phyloP scores from a whole-genome alignment of 768 basidiomycete species.

The Megacollybia marginata region DNA sequence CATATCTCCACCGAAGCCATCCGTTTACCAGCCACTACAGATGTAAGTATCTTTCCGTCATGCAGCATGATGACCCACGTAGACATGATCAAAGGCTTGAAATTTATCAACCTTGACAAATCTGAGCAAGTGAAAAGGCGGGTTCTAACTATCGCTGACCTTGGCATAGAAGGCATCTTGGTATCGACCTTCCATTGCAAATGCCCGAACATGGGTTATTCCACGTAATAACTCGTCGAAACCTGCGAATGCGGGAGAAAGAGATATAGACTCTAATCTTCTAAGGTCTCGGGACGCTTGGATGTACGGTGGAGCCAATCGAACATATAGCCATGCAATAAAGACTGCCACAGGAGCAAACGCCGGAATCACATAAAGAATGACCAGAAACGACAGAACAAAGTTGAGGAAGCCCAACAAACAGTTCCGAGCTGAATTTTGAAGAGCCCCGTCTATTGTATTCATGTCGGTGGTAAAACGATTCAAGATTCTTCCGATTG shows the following conservation, averaged over 20 bases:
- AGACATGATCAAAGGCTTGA: constrained; percentile 65
- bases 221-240: constrained; percentile 68
- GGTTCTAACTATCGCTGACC: constrained; percentile 22
- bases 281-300: constrained; percentile 60
- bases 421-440: constrained; percentile 46
- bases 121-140: constrained; percentile 26
- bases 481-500: constrained; percentile 72
- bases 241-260: constrained; percentile 67
- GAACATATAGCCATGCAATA: constrained; percentile 64
- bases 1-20: constrained; percentile 71
- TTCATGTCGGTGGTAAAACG: constrained; percentile 75
- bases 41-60: not conserved
- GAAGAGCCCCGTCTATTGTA: constrained; percentile 60
- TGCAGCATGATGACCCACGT: constrained; percentile 35
- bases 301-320: constrained; percentile 55
- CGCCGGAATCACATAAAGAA: constrained; percentile 52
- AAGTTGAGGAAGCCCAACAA: constrained; percentile 55
- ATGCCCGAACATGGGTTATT: constrained; percentile 61
- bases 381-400: constrained; percentile 54
- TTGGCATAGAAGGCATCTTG: constrained; percentile 54
- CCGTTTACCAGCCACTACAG: constrained; percentile 57
- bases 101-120: constrained; percentile 52
- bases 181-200: constrained; percentile 63
- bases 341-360: constrained; percentile 62
- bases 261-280: constrained; percentile 55